Conservation (phyloP, 2,329 filamentous ascomycete genomes). For the Neonectria hederae region DNA sequence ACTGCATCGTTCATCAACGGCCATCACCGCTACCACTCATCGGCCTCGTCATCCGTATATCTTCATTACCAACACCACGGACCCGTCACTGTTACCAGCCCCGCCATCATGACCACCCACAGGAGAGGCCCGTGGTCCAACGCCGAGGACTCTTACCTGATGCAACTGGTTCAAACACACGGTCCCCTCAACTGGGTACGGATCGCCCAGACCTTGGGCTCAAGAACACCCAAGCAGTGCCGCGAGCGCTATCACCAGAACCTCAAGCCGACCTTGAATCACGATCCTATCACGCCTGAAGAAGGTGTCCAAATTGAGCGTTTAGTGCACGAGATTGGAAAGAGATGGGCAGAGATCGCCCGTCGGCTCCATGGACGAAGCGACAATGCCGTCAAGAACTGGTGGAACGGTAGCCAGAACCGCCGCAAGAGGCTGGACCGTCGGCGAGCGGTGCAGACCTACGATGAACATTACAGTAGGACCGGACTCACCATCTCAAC, state of each 20-base stretch:
- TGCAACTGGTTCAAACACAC: constrained; percentile 75
- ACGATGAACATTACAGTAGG: constrained; percentile 40
- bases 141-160: constrained; percentile 76
- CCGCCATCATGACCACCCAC: constrained; percentile 36
- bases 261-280: constrained; percentile 79
- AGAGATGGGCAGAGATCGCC: constrained; percentile 93
- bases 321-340: constrained; percentile 80
- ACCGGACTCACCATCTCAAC: constrained; percentile 44
- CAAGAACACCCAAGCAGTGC: constrained; percentile 92
- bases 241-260: constrained; percentile 95
- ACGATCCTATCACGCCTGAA: constrained; percentile 75
- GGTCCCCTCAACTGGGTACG: constrained; percentile 90
- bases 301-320: constrained; percentile 79
- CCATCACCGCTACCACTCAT: not conserved
- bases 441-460: constrained; percentile 44
- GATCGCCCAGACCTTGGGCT: constrained; percentile 79
- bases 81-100: not conserved
- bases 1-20: not conserved
- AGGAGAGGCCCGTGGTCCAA: constrained; percentile 83
- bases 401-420: constrained; percentile 96
- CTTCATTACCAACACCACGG: not conserved
- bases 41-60: not conserved
- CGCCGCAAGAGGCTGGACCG: constrained; percentile 68
- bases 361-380: constrained; percentile 83
- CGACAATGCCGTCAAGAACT: constrained; percentile 97